Conservation (phyloP, 75 land plant species). For the Picea sitchensis region DNA sequence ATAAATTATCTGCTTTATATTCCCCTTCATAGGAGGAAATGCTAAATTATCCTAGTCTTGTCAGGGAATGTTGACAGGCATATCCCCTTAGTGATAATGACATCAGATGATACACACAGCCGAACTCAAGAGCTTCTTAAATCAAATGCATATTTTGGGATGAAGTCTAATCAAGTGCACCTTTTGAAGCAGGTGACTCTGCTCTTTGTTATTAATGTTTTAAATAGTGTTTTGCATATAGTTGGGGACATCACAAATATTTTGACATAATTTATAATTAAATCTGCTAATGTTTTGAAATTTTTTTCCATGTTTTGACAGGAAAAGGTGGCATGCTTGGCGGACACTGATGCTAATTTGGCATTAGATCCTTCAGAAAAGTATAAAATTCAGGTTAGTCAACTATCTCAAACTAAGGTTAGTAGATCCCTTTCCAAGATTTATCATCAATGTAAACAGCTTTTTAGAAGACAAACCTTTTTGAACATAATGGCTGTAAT, state of each 20-base stretch:
- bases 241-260: background rate
- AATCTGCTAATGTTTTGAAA: background rate
- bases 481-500: background rate
- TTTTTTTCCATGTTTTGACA: conserved; percentile 17
- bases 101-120: conserved; percentile 92
- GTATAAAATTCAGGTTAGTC: conserved; percentile 76
- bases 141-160: conserved; percentile 87
- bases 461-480: background rate
- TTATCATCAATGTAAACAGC: background rate
- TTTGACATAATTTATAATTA: background rate
- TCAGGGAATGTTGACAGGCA: conserved; percentile 30
- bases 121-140: conserved; percentile 66
- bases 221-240: background rate
- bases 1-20: background rate
- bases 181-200: conserved; percentile 82
- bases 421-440: background rate
- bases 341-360: conserved; percentile 83
- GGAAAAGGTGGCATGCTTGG: conserved; percentile 98
- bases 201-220: background rate
- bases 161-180: conserved; percentile 72
- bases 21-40: background rate
- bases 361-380: conserved; percentile 76
- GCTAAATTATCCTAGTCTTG: background rate
- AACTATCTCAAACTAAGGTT: background rate
- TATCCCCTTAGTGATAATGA: conserved; percentile 97